Evolutionary conservation across 2,329 filamentous ascomycete species (phyloP), one percentile per base, ranked within the genome.

Genomic region (Chaetomium sp.): DNA sequence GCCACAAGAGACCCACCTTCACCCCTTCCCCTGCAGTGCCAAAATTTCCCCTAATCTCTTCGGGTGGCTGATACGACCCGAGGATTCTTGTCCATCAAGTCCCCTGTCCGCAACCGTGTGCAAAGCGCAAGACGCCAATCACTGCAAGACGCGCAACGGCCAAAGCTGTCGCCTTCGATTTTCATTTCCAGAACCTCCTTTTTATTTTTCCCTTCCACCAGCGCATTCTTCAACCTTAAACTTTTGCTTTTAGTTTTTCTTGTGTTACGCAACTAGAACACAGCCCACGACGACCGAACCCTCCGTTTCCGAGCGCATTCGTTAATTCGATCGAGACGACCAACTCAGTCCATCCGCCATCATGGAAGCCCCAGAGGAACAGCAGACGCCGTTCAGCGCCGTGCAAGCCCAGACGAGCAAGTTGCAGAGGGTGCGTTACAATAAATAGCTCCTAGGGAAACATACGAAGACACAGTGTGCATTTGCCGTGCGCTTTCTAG

Each of bases 361-460:
- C 14, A 65, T 65, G 63, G 62, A 65, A 32, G 54, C 48, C 50
- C 47, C 52, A 33, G 62, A 63, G 19, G 62, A 65, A 52, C 61
- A 59, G 37, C 55, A 54, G 45, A 61, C 63, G 62, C 62, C 63
- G 9, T 65, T 65, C 51, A 59, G 62, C 58, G 52, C 59, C 12
- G 57, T 63, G 54, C 61, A 56, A 35, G 56, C 63, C 38, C 61
- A 65, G 52, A 63, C 59, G n/a, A 64, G 49, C 61, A 63, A 61
- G 57, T 52, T 65, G 14, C 59, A 61, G 73, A 81, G 85, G 74
- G 88, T 91, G 75, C 66, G 84, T 76, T 45, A 34, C 48, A 42
- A 42, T 34, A 41, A 49, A 42, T 27, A 27, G 19, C 19, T 27
- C 19, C 19, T 27, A 27, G 19, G 19, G 19, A 27, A 27, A 27